Conservation (phyloP, 208 protist species). For the Trichomonas gallinae region DNA sequence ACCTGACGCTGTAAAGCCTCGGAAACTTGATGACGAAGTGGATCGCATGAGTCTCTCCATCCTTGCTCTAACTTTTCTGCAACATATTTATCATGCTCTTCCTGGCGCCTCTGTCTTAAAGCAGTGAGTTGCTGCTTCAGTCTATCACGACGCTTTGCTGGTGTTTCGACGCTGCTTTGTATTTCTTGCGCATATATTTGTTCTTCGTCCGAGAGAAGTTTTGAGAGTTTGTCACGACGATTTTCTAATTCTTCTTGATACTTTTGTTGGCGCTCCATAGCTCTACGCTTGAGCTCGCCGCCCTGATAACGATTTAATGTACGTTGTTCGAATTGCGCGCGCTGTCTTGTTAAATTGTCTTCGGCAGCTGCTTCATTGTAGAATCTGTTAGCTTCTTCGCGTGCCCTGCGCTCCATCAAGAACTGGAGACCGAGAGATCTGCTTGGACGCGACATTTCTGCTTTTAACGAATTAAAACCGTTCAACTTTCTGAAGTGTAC, state of each 20-base stretch:
- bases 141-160: neutral
- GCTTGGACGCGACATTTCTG: neutral
- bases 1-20: neutral
- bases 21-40: neutral
- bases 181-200: neutral
- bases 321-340: neutral
- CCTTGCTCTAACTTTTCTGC: neutral
- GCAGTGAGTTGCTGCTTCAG: neutral
- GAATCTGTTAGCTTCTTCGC: neutral
- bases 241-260: neutral
- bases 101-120: neutral
- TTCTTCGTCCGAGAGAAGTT: neutral
- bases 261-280: neutral
- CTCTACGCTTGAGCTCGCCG: neutral
- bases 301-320: neutral
- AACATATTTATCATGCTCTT: neutral
- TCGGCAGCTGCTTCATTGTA: neutral
- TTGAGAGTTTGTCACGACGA: neutral
- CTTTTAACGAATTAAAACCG: neutral
- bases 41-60: neutral
- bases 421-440: neutral
- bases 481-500: neutral
- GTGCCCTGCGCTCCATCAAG: neutral
- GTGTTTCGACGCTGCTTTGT: neutral
- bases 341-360: neutral